Conservation (phyloP, 208 protist genomes). For the Naegleria fowleri region DNA sequence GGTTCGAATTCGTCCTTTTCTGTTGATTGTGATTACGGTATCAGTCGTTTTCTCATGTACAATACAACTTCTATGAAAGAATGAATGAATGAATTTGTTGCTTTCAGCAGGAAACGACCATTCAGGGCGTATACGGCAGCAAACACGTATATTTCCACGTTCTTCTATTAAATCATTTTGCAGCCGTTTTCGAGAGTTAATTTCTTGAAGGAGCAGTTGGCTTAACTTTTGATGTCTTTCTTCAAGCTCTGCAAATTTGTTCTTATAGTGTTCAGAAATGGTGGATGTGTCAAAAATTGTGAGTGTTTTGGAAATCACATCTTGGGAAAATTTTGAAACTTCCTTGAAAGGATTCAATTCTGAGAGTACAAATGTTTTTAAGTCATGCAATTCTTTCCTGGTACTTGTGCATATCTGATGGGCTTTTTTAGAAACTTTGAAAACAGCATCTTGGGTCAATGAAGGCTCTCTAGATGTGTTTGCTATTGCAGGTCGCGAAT, state of each 20-base stretch:
- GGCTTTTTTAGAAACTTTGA: not conserved
- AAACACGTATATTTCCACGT: not conserved
- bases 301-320: not conserved
- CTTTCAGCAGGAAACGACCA: not conserved
- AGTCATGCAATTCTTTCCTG: not conserved
- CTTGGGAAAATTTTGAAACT: not conserved
- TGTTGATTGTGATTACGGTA: not conserved
- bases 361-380: not conserved
- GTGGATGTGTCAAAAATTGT: not conserved
- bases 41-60: not conserved
- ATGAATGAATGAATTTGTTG: not conserved
- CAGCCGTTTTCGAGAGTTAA: not conserved
- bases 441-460: not conserved
- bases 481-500: too few species aligned
- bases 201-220: not conserved
- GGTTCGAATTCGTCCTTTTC: not conserved
- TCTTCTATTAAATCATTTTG: constrained; percentile 20
- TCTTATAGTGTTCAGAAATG: not conserved
- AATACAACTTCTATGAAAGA: not conserved
- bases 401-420: not conserved
- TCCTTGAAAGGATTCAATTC: not conserved
- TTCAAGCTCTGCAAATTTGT: not conserved
- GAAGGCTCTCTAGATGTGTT: too few species aligned
- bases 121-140: not conserved
- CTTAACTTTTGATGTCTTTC: not conserved